Evolutionary conservation across 1,284 basidiomycete genomes (phyloP).

Genomic region (Tylopilus sp.): DNA sequence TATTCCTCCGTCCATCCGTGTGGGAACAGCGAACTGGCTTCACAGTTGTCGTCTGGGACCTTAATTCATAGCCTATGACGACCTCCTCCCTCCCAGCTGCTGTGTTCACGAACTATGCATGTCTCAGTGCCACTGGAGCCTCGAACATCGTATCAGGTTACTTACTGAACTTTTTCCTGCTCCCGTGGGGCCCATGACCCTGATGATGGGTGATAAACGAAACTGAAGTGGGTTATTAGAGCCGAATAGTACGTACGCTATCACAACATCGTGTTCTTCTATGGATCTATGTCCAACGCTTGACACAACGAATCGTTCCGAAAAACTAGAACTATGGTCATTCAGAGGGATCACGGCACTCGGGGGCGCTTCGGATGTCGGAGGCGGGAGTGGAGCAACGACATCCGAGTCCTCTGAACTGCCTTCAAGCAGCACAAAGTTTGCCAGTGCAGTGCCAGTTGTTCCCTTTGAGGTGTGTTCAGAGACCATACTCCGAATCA

Average conservation of each 20-base stretch:
- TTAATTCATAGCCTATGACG: slow-evolving; percentile 1
- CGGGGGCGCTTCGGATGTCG: neutral
- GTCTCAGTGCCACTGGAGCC: neutral
- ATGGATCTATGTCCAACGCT: neutral
- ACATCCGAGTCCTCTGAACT: too few relatives aligned
- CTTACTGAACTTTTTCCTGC: slow-evolving; percentile 53
- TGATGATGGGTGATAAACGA: slow-evolving; percentile 13
- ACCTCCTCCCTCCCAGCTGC: slow-evolving; percentile 18
- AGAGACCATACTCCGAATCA: too few relatives aligned
- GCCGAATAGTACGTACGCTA: slow-evolving; percentile 30
- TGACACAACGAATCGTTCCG: neutral
- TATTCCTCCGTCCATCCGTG: slow-evolving; percentile 23
- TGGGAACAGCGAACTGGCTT: slow-evolving; percentile 22
- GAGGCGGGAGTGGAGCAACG: neutral
- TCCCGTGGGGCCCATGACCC: slow-evolving; percentile 55
- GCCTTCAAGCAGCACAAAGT: too few relatives aligned
- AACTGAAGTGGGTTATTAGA: neutral
- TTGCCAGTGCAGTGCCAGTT: too few relatives aligned
- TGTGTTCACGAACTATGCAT: slow-evolving; percentile 32
- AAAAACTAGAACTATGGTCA: neutral
- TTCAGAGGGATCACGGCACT: neutral
- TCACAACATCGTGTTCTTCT: slow-evolving; percentile 20
- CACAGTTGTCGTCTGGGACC: slow-evolving; percentile 20
- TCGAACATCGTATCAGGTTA: neutral
- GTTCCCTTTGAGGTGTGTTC: neutral